Percentiles rank a stretch among this genome's conserved stretches.
These are phyloP conservation scores for Aspergillus indologenus DNA, from an alignment of 495 filamentous ascomycete genomes.

Conservation along the genomic window DNA sequence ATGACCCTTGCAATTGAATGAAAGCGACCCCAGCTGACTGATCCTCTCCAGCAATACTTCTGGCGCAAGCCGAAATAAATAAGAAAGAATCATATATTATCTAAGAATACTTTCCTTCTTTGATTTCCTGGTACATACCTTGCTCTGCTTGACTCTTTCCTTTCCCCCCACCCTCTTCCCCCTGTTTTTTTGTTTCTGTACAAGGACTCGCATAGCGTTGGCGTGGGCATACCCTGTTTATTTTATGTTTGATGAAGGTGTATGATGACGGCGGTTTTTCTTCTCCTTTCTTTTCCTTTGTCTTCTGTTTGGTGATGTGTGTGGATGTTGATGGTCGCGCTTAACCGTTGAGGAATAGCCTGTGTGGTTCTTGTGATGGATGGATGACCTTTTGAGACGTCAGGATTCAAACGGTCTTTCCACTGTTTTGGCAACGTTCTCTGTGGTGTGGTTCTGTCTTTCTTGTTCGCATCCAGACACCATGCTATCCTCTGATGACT, in stretches of 20 bases:
- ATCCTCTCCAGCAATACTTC: constrained; percentile 75
- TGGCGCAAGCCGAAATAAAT: constrained; percentile 75
- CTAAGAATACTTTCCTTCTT: constrained; percentile 7
- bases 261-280: constrained; percentile 30
- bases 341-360: neutral
- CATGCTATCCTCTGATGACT: neutral
- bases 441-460: neutral
- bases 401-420: too few relatives aligned
- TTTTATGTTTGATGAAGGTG: constrained; percentile 34
- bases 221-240: constrained; percentile 51
- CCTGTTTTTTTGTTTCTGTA: constrained; percentile 18
- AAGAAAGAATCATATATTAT: constrained; percentile 8
- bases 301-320: constrained; percentile 8
- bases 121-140: constrained; percentile 43
- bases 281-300: constrained; percentile 4
- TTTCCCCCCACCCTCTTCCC: constrained; percentile 21
- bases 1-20: constrained; percentile 24
- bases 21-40: constrained; percentile 14
- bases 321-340: neutral
- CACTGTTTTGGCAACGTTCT: too few relatives aligned
- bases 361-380: too few relatives aligned
- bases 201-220: constrained; percentile 46
- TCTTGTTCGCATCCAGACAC: neutral
- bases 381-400: too few relatives aligned
- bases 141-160: constrained; percentile 31